Base-by-base conservation (phyloP, 2,329 filamentous ascomycete genomes). In the Curvularia eragrostidis region DNA sequence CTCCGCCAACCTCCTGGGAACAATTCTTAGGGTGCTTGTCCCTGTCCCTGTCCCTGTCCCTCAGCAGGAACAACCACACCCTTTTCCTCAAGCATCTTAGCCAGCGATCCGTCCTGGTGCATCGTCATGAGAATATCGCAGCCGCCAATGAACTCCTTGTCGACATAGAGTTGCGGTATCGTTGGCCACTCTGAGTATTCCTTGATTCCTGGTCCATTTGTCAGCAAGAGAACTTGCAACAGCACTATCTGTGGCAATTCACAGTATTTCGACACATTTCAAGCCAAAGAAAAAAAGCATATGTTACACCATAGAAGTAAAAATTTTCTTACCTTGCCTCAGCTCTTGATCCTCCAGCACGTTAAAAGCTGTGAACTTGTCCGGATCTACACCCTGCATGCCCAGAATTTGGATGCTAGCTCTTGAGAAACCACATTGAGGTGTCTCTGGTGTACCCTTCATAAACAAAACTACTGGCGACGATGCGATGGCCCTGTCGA, bases 151-250 rank as follows among this genome's bases (percentile, higher is more conserved):
- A 99, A 99, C 77, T 99, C 94, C 81, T 94, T 94, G 63, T 96
- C 87, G 50, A 99, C 84, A 79, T 98, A 99, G 18, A 99, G 84
- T 79, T 99, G 95, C 6, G 95, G 95, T 75, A 99, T 98, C 19
- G 95, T 99, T 13, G 95, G 95, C 95, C 95, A 99, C 76, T 98
- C 95, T 1, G 93, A 97, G 83, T 95, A 99, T 80, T 99, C 94
- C 81, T 99, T 99, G 82, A 99, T 97, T 51, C 95, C 94, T 93
- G 65, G 42, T 15, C 7, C 19, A 63, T 48, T 57, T 58, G 58
- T 68, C 58, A 70, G 62, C 53, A 56, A 47, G 21, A 43, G 26
- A 13, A 13, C 47, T 21, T 39, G 19, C 34, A 23, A 5, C 24
- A 23, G 9, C n/a, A 10, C 26, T n/a, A 13, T 43, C 38, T 36